phyloP scores from a whole-genome alignment of 768 basidiomycete genomes.

The Cyclocybe aegerita region DNA sequence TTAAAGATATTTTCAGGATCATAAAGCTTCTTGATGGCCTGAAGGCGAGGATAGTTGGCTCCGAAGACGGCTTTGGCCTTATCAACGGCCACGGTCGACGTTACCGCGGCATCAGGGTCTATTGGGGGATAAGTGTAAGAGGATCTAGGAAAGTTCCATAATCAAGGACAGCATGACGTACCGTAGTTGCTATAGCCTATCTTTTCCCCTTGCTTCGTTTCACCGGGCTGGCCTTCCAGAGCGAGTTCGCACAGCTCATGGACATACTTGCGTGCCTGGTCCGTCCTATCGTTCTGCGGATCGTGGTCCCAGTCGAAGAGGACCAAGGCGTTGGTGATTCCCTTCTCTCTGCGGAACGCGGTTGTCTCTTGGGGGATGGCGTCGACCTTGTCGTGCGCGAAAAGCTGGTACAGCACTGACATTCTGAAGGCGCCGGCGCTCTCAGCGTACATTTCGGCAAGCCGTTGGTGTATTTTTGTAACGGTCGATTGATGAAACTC shows the following conservation, averaged over 20 bases:
- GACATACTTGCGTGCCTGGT: slow-evolving; percentile 25
- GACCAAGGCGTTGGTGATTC: slow-evolving; percentile 20
- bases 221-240: slow-evolving; percentile 19
- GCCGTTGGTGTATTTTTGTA: slow-evolving; percentile 22
- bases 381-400: slow-evolving; percentile 33
- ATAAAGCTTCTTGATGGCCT: slow-evolving; percentile 36
- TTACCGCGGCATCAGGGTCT: neutral
- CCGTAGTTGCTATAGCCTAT: slow-evolving; percentile 47
- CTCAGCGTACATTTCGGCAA: slow-evolving; percentile 17
- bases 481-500: slow-evolving; percentile 23
- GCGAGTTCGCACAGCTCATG: slow-evolving; percentile 28
- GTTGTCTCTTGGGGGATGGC: slow-evolving; percentile 29
- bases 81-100: slow-evolving; percentile 14
- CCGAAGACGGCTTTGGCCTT: slow-evolving; percentile 31
- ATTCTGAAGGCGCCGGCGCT: slow-evolving; percentile 21
- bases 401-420: slow-evolving; percentile 36
- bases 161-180: slow-evolving; percentile 12
- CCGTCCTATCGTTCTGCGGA: slow-evolving; percentile 23
- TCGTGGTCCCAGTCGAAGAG: slow-evolving; percentile 32
- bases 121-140: neutral
- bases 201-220: slow-evolving; percentile 21
- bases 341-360: slow-evolving; percentile 36
- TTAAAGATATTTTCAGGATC: slow-evolving; percentile 41
- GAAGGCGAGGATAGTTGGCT: slow-evolving; percentile 35
- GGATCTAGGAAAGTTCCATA: neutral